Conservation (phyloP, 176 grass and related monocot genomes). For the Puya raimondii region DNA sequence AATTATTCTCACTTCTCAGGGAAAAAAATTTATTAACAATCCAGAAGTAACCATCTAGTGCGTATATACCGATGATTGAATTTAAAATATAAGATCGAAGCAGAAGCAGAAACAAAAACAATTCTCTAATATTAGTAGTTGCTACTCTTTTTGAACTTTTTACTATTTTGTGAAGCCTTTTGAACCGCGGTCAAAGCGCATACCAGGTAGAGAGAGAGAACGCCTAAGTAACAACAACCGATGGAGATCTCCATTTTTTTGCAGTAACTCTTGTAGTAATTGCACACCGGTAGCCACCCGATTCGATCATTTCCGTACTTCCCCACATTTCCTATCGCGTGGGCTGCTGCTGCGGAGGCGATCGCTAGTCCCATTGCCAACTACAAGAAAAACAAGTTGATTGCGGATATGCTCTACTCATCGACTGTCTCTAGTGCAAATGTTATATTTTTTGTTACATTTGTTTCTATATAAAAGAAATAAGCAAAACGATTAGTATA, state of each 20-base stretch:
- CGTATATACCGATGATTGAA: too few relatives aligned
- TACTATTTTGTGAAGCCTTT: not conserved
- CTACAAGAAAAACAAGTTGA: not conserved
- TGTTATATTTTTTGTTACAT: not conserved
- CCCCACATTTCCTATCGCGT: not conserved
- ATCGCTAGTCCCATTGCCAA: not conserved
- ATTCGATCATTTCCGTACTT: not conserved
- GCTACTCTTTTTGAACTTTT: too few relatives aligned
- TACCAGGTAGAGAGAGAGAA: not conserved
- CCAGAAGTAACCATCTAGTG: too few relatives aligned
- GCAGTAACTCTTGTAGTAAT: constrained; percentile 5
- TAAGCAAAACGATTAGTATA: too few relatives aligned
- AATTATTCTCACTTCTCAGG: too few relatives aligned
- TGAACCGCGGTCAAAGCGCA: not conserved
- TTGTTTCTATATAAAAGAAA: not conserved
- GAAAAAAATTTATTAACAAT: too few relatives aligned
- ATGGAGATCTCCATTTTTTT: not conserved
- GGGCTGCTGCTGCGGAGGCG: not conserved
- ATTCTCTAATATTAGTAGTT: too few relatives aligned
- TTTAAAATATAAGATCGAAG: too few relatives aligned
- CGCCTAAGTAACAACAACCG: not conserved
- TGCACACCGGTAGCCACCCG: constrained; percentile 9
- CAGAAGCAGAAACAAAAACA: too few relatives aligned
- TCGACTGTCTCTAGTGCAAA: too few relatives aligned
- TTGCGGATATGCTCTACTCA: too few relatives aligned